Base-by-base conservation (phyloP, 2,329 filamentous ascomycete genomes). In the Calonectria montana region DNA sequence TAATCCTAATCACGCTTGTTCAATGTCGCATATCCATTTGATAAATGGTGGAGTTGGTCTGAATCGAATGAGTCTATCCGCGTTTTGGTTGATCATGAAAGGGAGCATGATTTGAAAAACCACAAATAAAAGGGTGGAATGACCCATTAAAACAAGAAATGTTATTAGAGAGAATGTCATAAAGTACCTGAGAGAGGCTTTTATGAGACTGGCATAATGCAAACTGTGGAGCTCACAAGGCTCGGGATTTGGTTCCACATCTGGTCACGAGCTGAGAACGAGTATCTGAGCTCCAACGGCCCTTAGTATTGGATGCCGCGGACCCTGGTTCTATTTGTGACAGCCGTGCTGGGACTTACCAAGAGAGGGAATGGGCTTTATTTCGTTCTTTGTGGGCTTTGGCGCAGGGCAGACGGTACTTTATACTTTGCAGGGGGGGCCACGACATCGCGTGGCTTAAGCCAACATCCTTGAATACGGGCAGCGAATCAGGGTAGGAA, bases 381-480 rank as follows among this genome's bases (percentile, higher is more conserved):
- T 25, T 39, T 57, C 53, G 27, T 25, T 25, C 9, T n/a, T 25
- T 12, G 31, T 13, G 10, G 5, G n/a, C 31, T 31, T 10, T 35
- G 31, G 12, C n/a, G 3, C 53, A 57, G 50, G 53, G 53, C 53
- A 13, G 31, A 37, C 53, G n/a, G 29, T 6, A 8, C 15, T 37
- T 57, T 57, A 57, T 39, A 57, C 53, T 57, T 57, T 57, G 53
- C n/a, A n/a, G 16, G 53, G 48, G 48, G n/a, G 53, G 53, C 53
- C 53, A 13, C 53, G 53, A 57, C 53, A 57, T 31, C 31, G 29
- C 35, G 53, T 57, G 53, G 53, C 53, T 57, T 57, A 57, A 57
- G 39, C 29, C 12, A 2, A 12, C 53, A 57, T n/a, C 29, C 31
- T 39, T 6, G 53, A 39, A 21, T 13, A 31, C 39, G 5, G 53